Conservation (phyloP, 73 alveolate species). For the Halteria grandinella region DNA sequence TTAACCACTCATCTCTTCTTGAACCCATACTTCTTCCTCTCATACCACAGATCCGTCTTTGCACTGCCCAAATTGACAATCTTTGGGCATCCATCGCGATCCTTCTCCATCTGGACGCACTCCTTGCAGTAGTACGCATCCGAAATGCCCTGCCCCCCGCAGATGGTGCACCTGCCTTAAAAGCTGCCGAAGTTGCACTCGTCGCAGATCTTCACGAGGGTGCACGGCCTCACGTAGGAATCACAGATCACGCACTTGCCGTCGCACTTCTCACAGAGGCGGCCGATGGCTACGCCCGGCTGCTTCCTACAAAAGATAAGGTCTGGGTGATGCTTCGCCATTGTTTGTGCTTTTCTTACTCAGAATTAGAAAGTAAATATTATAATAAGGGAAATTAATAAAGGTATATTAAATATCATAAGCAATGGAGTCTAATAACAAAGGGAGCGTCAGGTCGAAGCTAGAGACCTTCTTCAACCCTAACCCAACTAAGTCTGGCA, state of each 20-base stretch:
- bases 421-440: not conserved
- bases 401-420: not conserved
- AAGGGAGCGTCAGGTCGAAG: slow-evolving; percentile 6
- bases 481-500: not conserved
- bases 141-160: slow-evolving; percentile 98
- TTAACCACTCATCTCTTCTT: slow-evolving; percentile 42
- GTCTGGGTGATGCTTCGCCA: slow-evolving; percentile 99
- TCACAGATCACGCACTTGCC: slow-evolving; percentile 99
- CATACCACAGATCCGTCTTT: slow-evolving; percentile 98
- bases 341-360: slow-evolving; percentile 32
- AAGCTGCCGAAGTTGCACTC: slow-evolving; percentile 96
- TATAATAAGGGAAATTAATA: not conserved
- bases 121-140: slow-evolving; percentile 99
- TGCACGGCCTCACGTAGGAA: slow-evolving; percentile 94
- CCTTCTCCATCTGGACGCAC: slow-evolving; percentile 91
- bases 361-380: not conserved
- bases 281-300: slow-evolving; percentile 97
- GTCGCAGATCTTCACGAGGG: slow-evolving; percentile 96
- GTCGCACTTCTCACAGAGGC: slow-evolving; percentile 98
- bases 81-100: slow-evolving; percentile 99
- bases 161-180: slow-evolving; percentile 97
- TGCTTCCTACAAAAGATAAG: slow-evolving; percentile 98
- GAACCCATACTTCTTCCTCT: slow-evolving; percentile 96
- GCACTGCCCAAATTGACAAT: slow-evolving; percentile 98
- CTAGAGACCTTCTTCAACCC: not conserved